Base-by-base conservation (phyloP, 768 basidiomycete species). In the Lactarius sanguifluus region DNA sequence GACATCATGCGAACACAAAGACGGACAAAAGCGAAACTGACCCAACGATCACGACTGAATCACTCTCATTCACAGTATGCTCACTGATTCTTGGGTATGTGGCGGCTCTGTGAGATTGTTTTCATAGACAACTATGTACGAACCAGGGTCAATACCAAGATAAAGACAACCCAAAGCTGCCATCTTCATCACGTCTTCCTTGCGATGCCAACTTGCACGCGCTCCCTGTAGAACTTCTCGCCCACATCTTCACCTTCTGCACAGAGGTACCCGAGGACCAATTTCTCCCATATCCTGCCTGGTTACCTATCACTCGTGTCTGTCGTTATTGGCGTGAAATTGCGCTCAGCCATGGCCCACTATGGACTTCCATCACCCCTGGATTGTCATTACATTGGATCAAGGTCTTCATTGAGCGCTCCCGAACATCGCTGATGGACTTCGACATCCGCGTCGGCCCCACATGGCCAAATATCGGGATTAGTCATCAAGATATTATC, bases 311-410 rank as follows among this genome's bases (percentile, higher is more conserved):
- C 28, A 47, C 43, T 23, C 23, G 41, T 59, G 58, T 59, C 30
- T 59, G 58, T 59, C 36, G n/a, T 15, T 10, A 41, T 23, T 61
- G 59, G 59, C 59, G 59, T n/a, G 20, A 28, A 23, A 7, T 61
- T 30, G 34, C 41, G 5, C 28, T 61, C 10, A 36, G 16, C 28
- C 28, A 47, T 40, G 7, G 8, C 47, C n/a, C 3, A 36, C 59
- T 61, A 15, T 61, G 59, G 59, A 30, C 59, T 16, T 45, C 43
- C 5, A n/a, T 61, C 23, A 15, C 20, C 30, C 57, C n/a, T 16
- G 23, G 38, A 5, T 16, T 58, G 12, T 36, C 57, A 40, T 2
- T 40, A 34, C 32, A 10, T 38, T 58, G 57, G 36, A 23, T 58
- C 10, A 40, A 58, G 34, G 57, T 12, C 13, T 58, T 58, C 8